Evolutionary conservation across 2,329 filamentous ascomycete genomes (phyloP).

Genomic region (Cladobotryum protrusum): DNA sequence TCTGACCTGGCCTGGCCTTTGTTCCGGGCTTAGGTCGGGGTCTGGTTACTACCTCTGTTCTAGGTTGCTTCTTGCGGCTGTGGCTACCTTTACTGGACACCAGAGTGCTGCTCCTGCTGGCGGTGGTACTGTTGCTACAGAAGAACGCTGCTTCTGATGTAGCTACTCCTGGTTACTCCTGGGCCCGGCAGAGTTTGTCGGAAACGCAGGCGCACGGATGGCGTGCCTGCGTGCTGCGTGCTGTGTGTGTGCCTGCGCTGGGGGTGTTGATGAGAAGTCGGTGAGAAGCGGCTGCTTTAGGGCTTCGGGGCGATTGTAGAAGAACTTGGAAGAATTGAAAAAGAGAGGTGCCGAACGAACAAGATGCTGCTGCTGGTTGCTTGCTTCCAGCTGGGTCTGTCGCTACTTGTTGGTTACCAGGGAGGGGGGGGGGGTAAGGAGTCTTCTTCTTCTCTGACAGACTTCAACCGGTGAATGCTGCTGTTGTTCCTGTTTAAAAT

Average conservation of each 20-base stretch:
- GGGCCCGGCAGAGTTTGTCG: not conserved
- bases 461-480: not conserved
- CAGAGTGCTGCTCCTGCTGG: not conserved
- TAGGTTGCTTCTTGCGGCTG: not conserved
- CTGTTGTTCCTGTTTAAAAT: not conserved
- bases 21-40: not conserved
- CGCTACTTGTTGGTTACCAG: not conserved
- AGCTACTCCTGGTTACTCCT: not conserved
- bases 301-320: not conserved
- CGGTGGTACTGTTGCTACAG: too few relatives aligned
- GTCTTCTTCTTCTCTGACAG: not conserved
- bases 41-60: not conserved
- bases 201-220: conserved; percentile 1
- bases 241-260: not conserved
- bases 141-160: not conserved
- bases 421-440: not conserved
- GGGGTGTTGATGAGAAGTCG: conserved; percentile 3
- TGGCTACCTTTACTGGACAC: not conserved
- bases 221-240: not conserved
- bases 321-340: not conserved
- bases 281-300: not conserved
- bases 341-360: not conserved
- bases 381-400: not conserved
- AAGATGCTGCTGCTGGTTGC: not conserved
- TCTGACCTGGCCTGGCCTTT: too few relatives aligned